phyloP scores from a whole-genome alignment of 139 green algal species.

The Chlamydomonas sphaeroides region DNA sequence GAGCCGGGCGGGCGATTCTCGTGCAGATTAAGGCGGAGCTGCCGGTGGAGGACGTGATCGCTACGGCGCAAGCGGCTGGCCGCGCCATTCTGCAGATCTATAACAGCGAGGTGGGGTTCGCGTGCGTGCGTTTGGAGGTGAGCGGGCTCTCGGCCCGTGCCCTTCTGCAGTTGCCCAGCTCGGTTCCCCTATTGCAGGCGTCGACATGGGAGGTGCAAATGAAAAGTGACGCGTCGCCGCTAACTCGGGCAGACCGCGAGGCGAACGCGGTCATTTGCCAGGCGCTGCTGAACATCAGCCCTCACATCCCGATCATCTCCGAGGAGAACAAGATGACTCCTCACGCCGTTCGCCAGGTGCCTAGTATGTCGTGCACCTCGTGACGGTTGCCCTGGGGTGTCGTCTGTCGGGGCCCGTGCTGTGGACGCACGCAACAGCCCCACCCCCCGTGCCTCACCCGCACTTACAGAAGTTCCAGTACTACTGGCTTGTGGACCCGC shows the following conservation, averaged over 20 bases:
- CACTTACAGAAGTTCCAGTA: conserved; percentile 73
- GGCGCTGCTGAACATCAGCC: conserved; percentile 56
- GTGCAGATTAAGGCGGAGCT: conserved; percentile 37
- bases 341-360: conserved; percentile 73
- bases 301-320: conserved; percentile 89
- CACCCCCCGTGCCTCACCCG: background rate
- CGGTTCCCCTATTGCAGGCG: too few species aligned
- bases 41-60: conserved; percentile 63
- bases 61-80: conserved; percentile 71
- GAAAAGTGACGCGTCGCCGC: conserved; percentile 81
- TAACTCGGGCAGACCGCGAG: conserved; percentile 81
- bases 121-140: conserved; percentile 34
- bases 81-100: conserved; percentile 83
- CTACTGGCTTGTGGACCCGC: conserved; percentile 87
- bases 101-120: conserved; percentile 63
- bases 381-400: too few species aligned
- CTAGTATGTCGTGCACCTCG: too few species aligned
- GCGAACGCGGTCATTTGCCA: conserved; percentile 84
- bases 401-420: too few species aligned
- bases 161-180: too few species aligned
- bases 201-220: conserved; percentile 70
- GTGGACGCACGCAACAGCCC: too few species aligned
- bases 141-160: background rate
- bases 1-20: background rate
- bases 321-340: conserved; percentile 82